These are phyloP conservation scores for Sporisorium iseilematis-ciliati DNA, from an alignment of 1,284 basidiomycete species.

Conservation along the genomic window DNA sequence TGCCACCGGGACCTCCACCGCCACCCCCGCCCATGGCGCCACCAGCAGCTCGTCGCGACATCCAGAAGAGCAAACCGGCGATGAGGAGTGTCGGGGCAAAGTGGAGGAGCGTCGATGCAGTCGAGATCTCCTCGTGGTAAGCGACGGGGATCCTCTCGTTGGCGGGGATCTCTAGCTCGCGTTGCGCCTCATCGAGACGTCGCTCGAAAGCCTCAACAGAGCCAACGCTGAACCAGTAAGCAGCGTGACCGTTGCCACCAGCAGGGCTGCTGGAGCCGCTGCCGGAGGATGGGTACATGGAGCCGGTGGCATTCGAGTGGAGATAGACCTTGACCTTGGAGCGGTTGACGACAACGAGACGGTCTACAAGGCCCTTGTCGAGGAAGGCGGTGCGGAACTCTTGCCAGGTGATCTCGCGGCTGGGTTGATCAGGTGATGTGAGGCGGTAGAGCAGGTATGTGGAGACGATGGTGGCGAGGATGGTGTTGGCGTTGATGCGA, in stretches of 20 bases:
- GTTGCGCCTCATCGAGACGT: constrained; percentile 91
- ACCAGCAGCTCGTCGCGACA: constrained; percentile 80
- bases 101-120: constrained; percentile 84
- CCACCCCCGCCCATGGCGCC: constrained; percentile 67
- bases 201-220: constrained; percentile 97
- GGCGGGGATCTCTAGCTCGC: constrained; percentile 89
- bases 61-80: constrained; percentile 89
- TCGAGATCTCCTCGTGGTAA: constrained; percentile 93
- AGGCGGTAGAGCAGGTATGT: constrained; percentile 79
- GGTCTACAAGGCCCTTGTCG: constrained; percentile 95
- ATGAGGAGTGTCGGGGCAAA: constrained; percentile 94
- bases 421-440: constrained; percentile 73
- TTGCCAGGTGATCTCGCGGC: constrained; percentile 97
- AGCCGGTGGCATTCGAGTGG: constrained; percentile 84
- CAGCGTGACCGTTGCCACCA: constrained; percentile 53
- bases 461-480: constrained; percentile 72
- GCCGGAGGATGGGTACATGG: constrained; percentile 71
- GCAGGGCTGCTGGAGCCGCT: constrained; percentile 25
- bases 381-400: constrained; percentile 96
- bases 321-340: constrained; percentile 84
- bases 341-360: constrained; percentile 91
- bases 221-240: constrained; percentile 95
- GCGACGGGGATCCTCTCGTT: constrained; percentile 95
- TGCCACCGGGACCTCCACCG: constrained; percentile 80
- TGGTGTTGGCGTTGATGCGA: constrained; percentile 63